Conservation (phyloP, 345 rosid species). For the Microcos paniculata region DNA sequence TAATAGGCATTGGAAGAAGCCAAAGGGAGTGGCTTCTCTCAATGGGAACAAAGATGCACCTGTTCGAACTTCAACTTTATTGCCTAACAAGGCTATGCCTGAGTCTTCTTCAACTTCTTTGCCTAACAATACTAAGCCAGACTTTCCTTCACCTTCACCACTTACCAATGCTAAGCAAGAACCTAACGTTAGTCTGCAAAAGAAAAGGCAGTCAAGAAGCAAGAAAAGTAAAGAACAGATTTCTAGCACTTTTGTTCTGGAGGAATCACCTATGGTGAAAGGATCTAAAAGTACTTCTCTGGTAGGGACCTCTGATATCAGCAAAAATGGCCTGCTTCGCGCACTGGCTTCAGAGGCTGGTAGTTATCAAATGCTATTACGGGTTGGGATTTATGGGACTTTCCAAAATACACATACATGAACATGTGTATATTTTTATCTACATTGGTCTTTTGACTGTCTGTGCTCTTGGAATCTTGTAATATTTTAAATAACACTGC, state of each 20-base stretch:
- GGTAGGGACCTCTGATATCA: slow-evolving; percentile 27
- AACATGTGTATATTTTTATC: not conserved
- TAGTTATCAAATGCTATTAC: slow-evolving; percentile 13
- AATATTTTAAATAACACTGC: slow-evolving; percentile 30
- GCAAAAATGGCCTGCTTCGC: slow-evolving; percentile 23
- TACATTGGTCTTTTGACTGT: not conserved
- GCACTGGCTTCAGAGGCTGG: slow-evolving; percentile 40
- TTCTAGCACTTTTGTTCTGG: slow-evolving; percentile 26
- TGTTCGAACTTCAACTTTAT: slow-evolving; percentile 19
- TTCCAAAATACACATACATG: not conserved
- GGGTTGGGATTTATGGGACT: slow-evolving; percentile 9
- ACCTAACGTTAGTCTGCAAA: slow-evolving; percentile 32
- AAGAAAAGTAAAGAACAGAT: slow-evolving; percentile 37
- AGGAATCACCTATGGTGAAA: slow-evolving; percentile 20
- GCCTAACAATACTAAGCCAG: slow-evolving; percentile 16
- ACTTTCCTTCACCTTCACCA: not conserved
- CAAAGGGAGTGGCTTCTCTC: slow-evolving; percentile 36
- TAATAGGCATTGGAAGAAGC: slow-evolving; percentile 34
- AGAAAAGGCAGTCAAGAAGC: slow-evolving; percentile 41
- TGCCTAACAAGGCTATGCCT: slow-evolving; percentile 21
- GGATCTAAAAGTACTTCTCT: slow-evolving; percentile 29
- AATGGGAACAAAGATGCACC: slow-evolving; percentile 24
- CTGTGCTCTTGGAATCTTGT: not conserved
- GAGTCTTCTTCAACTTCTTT: slow-evolving; percentile 20
- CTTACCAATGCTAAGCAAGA: slow-evolving; percentile 9